A percentile compares a stretch with the other conserved stretches of the same genome.
phyloP scores from a whole-genome alignment of 2,329 filamentous ascomycete species.

The Phyllosticta paracitricarpa region DNA sequence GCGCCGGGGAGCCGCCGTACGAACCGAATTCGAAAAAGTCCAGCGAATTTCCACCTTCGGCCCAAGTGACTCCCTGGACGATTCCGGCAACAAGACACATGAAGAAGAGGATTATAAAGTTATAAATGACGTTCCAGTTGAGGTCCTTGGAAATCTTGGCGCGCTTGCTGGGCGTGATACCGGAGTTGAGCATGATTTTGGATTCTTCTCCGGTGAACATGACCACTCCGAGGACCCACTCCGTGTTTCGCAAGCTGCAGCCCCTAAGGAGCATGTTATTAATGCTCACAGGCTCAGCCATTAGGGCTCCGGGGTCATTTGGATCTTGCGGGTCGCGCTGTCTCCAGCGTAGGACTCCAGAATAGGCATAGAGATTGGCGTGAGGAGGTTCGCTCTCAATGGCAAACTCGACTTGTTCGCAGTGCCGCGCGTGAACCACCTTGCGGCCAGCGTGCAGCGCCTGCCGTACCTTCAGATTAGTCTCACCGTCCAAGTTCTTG shows the following conservation, averaged over 20 bases:
- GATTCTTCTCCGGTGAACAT: conserved; percentile 93
- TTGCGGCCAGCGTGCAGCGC: conserved; percentile 75
- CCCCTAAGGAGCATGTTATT: conserved; percentile 92
- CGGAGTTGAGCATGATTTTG: conserved; percentile 98
- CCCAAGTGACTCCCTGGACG: conserved; percentile 76
- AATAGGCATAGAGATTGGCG: conserved; percentile 92
- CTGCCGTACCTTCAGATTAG: conserved; percentile 90
- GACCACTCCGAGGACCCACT: conserved; percentile 89
- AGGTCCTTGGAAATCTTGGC: conserved; percentile 83
- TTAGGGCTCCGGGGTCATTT: conserved; percentile 55
- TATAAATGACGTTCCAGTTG: conserved; percentile 96
- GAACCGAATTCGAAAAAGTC: conserved; percentile 78
- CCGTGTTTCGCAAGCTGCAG: conserved; percentile 87
- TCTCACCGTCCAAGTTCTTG: conserved; percentile 96
- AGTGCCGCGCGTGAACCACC: conserved; percentile 82
- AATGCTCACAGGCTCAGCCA: conserved; percentile 88
- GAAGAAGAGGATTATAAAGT: conserved; percentile 77
- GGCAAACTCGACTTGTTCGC: conserved; percentile 75
- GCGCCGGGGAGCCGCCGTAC: conserved; percentile 58
- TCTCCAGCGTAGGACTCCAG: conserved; percentile 76
- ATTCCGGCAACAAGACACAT: conserved; percentile 86
- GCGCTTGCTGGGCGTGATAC: conserved; percentile 88
- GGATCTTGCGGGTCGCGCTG: conserved; percentile 58
- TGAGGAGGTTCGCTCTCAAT: conserved; percentile 89
- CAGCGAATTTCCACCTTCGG: conserved; percentile 61